Percentiles rank a stretch among this genome's conserved stretches.
Evolutionary conservation across 225 moss, liverwort and hornwort species (phyloP).

Genomic region (Physcomitrellopsis africana): DNA sequence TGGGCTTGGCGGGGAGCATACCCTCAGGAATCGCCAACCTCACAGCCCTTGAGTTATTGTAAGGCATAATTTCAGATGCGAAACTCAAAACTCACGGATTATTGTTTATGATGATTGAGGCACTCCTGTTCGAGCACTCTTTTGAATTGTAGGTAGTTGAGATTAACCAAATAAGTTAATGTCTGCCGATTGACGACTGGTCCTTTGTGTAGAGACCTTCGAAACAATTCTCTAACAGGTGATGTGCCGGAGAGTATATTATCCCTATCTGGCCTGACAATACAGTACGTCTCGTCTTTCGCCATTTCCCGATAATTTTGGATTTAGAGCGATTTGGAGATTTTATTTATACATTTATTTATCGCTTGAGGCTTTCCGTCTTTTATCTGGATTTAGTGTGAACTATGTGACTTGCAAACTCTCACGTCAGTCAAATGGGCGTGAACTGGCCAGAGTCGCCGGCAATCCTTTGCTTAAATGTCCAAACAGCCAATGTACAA

Average conservation of each 20-base stretch:
- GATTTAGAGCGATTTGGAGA: neutral
- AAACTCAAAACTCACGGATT: neutral
- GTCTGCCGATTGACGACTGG: neutral
- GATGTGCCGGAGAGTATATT: neutral
- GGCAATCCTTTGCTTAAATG: slow-evolving; percentile 24
- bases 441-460: slow-evolving; percentile 13
- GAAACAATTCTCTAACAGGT: slow-evolving; percentile 7
- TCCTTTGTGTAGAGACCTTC: slow-evolving; percentile 5
- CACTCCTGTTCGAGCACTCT: neutral
- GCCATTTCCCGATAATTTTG: neutral
- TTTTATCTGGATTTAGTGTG: neutral
- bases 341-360: neutral
- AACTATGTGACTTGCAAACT: neutral
- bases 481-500: neutral
- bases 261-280: slow-evolving; percentile 12
- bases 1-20: slow-evolving; percentile 17
- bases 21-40: slow-evolving; percentile 17
- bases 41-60: slow-evolving; percentile 11
- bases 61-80: neutral
- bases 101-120: neutral
- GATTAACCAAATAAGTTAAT: neutral
- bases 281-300: slow-evolving; percentile 9
- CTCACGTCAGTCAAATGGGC: neutral
- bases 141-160: neutral
- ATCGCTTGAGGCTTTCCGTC: no score